Evolutionary conservation across 2,329 filamentous ascomycete species (phyloP).

Genomic region (Aureobasidium sp.): DNA sequence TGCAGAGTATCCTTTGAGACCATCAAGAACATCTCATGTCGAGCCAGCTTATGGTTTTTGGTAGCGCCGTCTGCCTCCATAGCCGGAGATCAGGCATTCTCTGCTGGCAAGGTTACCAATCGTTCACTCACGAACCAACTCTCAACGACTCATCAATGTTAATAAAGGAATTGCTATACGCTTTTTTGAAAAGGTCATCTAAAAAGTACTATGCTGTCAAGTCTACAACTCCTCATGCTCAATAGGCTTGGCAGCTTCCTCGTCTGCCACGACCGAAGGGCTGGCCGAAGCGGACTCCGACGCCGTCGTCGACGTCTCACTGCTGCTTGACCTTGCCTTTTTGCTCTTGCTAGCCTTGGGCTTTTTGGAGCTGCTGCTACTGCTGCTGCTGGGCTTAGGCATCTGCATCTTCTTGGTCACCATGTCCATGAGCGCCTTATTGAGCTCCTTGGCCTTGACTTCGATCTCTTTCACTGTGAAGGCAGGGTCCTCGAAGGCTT

Average conservation of each 20-base stretch:
- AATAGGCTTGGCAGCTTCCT: slow-evolving; percentile 6
- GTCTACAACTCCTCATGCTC: slow-evolving; percentile 19
- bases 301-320: neutral
- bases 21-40: no score
- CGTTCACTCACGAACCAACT: no score
- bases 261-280: slow-evolving; percentile 1
- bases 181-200: no score
- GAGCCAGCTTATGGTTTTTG: no score
- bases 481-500: slow-evolving; percentile 64
- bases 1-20: no score
- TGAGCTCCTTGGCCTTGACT: slow-evolving; percentile 61
- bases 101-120: no score
- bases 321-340: slow-evolving; percentile 20
- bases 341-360: slow-evolving; percentile 28
- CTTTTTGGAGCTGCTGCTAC: slow-evolving; percentile 26
- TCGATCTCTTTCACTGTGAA: slow-evolving; percentile 66
- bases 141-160: no score
- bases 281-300: neutral
- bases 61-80: no score
- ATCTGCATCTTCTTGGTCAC: slow-evolving; percentile 59
- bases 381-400: slow-evolving; percentile 30
- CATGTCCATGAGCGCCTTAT: slow-evolving; percentile 62
- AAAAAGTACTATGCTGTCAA: no score
- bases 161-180: no score
- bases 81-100: no score